These are phyloP conservation scores for Oryza meyeriana DNA, from an alignment of 176 grass and related monocot species.

Conservation along the genomic window DNA sequence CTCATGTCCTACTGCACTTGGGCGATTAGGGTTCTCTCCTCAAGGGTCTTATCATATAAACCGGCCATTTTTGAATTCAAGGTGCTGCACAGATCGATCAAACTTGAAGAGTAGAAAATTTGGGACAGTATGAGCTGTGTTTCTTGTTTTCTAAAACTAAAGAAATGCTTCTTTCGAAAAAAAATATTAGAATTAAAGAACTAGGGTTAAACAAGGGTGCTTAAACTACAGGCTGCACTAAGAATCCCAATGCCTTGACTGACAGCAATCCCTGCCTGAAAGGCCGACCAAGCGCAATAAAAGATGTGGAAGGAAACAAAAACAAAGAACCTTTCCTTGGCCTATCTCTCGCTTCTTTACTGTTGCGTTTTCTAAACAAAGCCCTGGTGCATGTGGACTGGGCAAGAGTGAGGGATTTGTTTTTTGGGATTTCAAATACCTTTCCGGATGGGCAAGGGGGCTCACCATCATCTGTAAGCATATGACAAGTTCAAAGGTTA, in stretches of 20 bases:
- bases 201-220: neutral
- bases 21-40: neutral
- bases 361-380: constrained; percentile 21
- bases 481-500: neutral
- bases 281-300: constrained; percentile 56
- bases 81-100: neutral
- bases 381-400: constrained; percentile 21
- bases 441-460: neutral
- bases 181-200: neutral
- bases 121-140: constrained; percentile 32
- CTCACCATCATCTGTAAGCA: neutral
- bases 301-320: constrained; percentile 68
- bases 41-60: neutral
- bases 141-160: neutral
- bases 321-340: constrained; percentile 44
- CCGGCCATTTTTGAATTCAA: neutral
- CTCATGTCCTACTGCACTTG: neutral
- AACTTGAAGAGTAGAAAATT: neutral
- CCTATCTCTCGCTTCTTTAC: constrained; percentile 33
- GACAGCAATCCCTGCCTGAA: constrained; percentile 27
- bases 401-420: neutral
- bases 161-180: neutral
- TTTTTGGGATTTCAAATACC: constrained; percentile 17
- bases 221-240: constrained; percentile 41
- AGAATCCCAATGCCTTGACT: constrained; percentile 64